Evolutionary conservation across 768 basidiomycete genomes (phyloP).

Genomic region (Termitomyces sp.): DNA sequence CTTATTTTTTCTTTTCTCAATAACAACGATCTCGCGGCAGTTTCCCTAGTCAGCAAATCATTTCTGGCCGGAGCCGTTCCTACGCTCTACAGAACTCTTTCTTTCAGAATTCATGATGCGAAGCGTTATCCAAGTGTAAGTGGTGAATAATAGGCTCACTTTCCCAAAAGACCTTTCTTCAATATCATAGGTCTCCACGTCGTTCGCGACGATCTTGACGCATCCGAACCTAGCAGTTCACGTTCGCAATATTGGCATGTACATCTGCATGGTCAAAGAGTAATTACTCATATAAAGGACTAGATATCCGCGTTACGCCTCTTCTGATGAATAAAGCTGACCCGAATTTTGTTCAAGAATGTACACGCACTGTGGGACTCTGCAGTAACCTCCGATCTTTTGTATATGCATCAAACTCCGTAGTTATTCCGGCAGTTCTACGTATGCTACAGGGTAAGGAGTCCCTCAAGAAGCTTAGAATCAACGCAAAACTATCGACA

Average conservation of each 20-base stretch:
- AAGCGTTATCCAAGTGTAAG: slow-evolving; percentile 54
- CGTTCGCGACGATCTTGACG: slow-evolving; percentile 54
- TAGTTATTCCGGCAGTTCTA: slow-evolving; percentile 45
- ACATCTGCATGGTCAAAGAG: neutral
- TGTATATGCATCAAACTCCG: slow-evolving; percentile 41
- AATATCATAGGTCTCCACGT: slow-evolving; percentile 40
- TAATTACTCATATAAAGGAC: neutral
- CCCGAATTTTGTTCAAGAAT: slow-evolving; percentile 51
- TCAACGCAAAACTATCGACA: slow-evolving; percentile 50
- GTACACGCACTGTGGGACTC: slow-evolving; percentile 40
- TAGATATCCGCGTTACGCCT: slow-evolving; percentile 53
- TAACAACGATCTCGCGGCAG: slow-evolving; percentile 54
- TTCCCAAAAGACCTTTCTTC: too few species aligned
- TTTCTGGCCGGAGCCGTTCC: slow-evolving; percentile 66
- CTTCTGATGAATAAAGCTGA: slow-evolving; percentile 30
- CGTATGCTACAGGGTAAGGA: slow-evolving; percentile 38
- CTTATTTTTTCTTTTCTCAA: slow-evolving; percentile 55
- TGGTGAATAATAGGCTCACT: neutral
- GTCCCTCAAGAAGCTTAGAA: slow-evolving; percentile 41
- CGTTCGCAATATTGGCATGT: slow-evolving; percentile 56
- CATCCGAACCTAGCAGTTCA: slow-evolving; percentile 54
- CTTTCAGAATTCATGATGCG: slow-evolving; percentile 50
- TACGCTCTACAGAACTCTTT: slow-evolving; percentile 53
- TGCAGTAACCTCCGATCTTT: slow-evolving; percentile 56
- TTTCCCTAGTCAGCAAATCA: slow-evolving; percentile 61